phyloP scores from a whole-genome alignment of 441 rosid species.

The Cnidoscolus chayamansa region DNA sequence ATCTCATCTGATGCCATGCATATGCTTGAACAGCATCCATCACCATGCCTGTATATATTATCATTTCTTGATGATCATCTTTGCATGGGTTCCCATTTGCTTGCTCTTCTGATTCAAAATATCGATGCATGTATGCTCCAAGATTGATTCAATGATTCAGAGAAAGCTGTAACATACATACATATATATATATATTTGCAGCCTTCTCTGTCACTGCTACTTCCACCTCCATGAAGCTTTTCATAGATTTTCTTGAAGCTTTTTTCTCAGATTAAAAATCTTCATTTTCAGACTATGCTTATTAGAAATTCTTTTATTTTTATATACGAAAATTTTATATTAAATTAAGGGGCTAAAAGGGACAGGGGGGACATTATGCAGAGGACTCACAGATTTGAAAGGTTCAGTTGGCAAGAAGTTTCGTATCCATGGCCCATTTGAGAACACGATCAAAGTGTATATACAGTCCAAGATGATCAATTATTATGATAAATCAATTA shows the following conservation, averaged over 20 bases:
- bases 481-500: too few relatives aligned
- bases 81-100: not conserved
- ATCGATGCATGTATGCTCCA: not conserved
- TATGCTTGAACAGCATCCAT: not conserved
- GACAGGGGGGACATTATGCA: conserved; percentile 2
- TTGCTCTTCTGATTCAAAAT: not conserved
- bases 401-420: conserved; percentile 1
- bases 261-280: not conserved
- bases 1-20: conserved; percentile 11
- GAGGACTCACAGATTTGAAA: conserved; percentile 20
- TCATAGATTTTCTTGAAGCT: conserved; percentile 14
- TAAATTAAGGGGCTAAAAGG: not conserved
- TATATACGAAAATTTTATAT: not conserved
- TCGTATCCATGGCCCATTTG: conserved; percentile 14
- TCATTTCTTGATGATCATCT: too few relatives aligned
- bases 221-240: conserved; percentile 16
- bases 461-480: not conserved
- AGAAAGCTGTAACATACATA: not conserved
- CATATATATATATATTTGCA: too few relatives aligned
- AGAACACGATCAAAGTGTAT: not conserved
- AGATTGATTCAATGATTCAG: not conserved
- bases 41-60: too few relatives aligned
- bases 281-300: too few relatives aligned
- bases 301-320: not conserved
- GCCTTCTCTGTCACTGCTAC: conserved; percentile 19